These are phyloP conservation scores for Oryza officinalis DNA, from an alignment of 176 grass and related monocot species.

Conservation along the genomic window DNA sequence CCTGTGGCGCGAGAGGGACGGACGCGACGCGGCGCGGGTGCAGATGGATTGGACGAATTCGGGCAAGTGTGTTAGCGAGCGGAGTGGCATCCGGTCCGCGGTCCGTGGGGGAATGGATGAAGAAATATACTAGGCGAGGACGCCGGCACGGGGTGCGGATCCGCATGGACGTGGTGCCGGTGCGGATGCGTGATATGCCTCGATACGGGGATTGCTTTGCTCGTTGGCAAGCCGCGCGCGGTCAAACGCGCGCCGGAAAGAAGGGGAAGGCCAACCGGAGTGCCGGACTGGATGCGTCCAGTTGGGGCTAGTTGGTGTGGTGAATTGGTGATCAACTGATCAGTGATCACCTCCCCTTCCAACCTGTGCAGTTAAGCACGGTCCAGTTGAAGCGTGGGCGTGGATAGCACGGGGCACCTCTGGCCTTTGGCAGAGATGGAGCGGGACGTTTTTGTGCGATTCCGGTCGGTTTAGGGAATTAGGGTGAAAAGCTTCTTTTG, in stretches of 20 bases:
- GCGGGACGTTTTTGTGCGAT: not conserved
- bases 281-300: not conserved
- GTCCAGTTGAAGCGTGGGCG: not conserved
- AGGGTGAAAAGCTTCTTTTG: not conserved
- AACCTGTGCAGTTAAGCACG: not conserved
- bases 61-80: not conserved
- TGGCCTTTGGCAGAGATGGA: not conserved
- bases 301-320: not conserved
- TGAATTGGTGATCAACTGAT: not conserved
- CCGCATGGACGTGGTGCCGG: not conserved
- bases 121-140: constrained; percentile 7
- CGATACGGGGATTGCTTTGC: not conserved
- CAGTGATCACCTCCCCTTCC: not conserved
- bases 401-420: no score
- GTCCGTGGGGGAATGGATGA: not conserved
- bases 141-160: not conserved
- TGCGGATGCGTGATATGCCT: not conserved
- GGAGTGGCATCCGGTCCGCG: constrained; percentile 14
- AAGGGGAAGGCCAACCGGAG: not conserved
- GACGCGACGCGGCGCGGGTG: not conserved
- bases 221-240: not conserved
- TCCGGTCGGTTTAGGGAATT: not conserved
- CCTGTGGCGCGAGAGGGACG: not conserved
- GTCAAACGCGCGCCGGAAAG: constrained; percentile 29
- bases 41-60: not conserved